Conservation (phyloP, 1,284 basidiomycete genomes). For the Rhodotorula sp. region DNA sequence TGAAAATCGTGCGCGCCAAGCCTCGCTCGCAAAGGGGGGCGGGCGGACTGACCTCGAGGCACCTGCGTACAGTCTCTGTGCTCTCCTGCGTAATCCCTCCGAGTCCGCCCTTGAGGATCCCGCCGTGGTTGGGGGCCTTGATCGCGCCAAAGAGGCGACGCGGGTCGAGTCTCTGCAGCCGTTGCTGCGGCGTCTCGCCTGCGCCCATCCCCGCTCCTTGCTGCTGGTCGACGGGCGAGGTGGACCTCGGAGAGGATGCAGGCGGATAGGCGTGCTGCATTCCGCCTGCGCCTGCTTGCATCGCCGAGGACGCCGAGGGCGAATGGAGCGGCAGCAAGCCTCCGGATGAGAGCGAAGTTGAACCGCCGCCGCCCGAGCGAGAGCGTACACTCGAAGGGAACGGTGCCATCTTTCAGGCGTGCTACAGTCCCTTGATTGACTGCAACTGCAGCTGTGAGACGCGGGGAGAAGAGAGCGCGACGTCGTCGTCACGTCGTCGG, state of each 20-base stretch:
- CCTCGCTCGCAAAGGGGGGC: not conserved
- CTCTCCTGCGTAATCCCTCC: conserved; percentile 18
- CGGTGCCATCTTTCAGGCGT: conserved; percentile 11
- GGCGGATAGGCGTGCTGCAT: not conserved
- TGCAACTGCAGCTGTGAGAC: not conserved
- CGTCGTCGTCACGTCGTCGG: too few relatives aligned
- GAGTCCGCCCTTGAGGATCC: conserved; percentile 5
- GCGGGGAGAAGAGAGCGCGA: not conserved
- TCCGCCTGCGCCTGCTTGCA: conserved; percentile 16
- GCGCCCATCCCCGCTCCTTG: not conserved
- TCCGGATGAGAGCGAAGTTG: conserved; percentile 11
- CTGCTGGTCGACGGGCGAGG: conserved; percentile 6
- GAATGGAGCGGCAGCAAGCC: not conserved
- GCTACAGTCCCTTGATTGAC: too few relatives aligned
- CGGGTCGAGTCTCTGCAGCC: conserved; percentile 16
- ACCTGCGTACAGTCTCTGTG: conserved; percentile 16
- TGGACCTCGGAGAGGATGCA: conserved; percentile 3
- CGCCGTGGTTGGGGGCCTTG: conserved; percentile 4
- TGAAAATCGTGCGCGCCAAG: not conserved
- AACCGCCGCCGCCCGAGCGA: not conserved
- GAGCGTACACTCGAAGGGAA: conserved; percentile 11
- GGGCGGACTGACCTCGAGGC: conserved; percentile 16
- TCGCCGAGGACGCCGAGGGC: not conserved
- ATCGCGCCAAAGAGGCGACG: conserved; percentile 15
- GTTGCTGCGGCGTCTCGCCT: not conserved